phyloP scores from a whole-genome alignment of 2,329 filamentous ascomycete species.

The Torrubiella hemipterigena region DNA sequence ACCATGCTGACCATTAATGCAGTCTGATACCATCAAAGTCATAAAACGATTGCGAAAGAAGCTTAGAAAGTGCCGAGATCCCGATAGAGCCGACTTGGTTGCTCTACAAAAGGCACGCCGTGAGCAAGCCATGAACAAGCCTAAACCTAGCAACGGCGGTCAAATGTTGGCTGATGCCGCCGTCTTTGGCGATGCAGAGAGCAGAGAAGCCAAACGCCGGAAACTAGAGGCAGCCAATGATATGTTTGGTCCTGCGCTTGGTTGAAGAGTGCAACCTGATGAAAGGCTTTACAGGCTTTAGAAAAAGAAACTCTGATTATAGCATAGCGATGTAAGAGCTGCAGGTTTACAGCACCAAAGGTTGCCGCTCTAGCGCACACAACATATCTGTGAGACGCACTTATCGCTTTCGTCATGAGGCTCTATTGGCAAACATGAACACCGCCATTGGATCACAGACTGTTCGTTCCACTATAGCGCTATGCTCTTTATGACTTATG shows the following conservation, averaged over 20 bases:
- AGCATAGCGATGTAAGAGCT: too few relatives aligned
- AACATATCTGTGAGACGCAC: too few relatives aligned
- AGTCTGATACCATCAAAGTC: conserved; percentile 29
- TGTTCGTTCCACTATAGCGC: too few relatives aligned
- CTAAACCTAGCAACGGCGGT: conserved; percentile 20
- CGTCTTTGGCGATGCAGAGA: conserved; percentile 30
- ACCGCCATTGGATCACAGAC: too few relatives aligned
- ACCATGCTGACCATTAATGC: conserved; percentile 7
- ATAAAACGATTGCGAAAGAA: conserved; percentile 54
- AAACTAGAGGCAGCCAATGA: conserved; percentile 31
- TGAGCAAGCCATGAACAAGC: conserved; percentile 34
- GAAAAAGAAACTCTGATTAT: too few relatives aligned
- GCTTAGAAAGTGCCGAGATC: conserved; percentile 61
- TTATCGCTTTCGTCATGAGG: too few relatives aligned
- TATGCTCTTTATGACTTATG: too few relatives aligned
- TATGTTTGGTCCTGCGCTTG: conserved; percentile 32
- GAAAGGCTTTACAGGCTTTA: too few relatives aligned
- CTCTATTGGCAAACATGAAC: too few relatives aligned
- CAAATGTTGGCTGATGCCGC: conserved; percentile 26
- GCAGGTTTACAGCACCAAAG: too few relatives aligned
- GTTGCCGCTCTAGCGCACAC: too few relatives aligned
- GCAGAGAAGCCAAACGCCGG: conserved; percentile 31
- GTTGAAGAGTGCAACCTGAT: conserved; percentile 3
- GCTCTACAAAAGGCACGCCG: conserved; percentile 54
- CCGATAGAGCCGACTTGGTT: conserved; percentile 61